Evolutionary conservation across 2,329 filamentous ascomycete genomes (phyloP).

Genomic region (Cyanodermella asteris): DNA sequence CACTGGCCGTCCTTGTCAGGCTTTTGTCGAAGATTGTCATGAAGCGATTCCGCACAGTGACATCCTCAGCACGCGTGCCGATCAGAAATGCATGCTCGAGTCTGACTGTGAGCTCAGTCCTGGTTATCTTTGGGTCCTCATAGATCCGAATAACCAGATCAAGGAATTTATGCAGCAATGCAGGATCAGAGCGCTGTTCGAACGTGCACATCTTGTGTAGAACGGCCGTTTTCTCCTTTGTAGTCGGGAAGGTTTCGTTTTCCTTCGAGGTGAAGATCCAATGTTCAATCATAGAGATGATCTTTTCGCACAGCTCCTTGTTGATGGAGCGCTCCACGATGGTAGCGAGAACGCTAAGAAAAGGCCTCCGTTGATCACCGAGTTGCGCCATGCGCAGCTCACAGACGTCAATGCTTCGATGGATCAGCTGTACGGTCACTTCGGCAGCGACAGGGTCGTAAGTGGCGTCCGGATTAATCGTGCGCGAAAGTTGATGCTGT

Average conservation of each 20-base stretch:
- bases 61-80: conserved; percentile 75
- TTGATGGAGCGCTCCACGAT: conserved; percentile 89
- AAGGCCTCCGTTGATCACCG: conserved; percentile 75
- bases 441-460: conserved; percentile 60
- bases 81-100: conserved; percentile 98
- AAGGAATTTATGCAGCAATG: conserved; percentile 77
- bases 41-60: conserved; percentile 92
- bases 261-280: conserved; percentile 96
- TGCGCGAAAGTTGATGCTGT: conserved; percentile 26
- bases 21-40: conserved; percentile 92
- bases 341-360: conserved; percentile 83
- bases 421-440: conserved; percentile 73
- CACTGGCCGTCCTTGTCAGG: conserved; percentile 75
- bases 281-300: conserved; percentile 75
- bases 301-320: conserved; percentile 69
- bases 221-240: conserved; percentile 97
- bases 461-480: conserved; percentile 31
- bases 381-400: conserved; percentile 81
- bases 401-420: conserved; percentile 87
- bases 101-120: conserved; percentile 85
- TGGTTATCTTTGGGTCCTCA: conserved; percentile 85
- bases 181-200: conserved; percentile 61
- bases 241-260: conserved; percentile 82
- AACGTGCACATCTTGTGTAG: conserved; percentile 98
- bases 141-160: conserved; percentile 95